Conservation (phyloP, 2,329 filamentous ascomycete species). For the Sclerotinia minor region DNA sequence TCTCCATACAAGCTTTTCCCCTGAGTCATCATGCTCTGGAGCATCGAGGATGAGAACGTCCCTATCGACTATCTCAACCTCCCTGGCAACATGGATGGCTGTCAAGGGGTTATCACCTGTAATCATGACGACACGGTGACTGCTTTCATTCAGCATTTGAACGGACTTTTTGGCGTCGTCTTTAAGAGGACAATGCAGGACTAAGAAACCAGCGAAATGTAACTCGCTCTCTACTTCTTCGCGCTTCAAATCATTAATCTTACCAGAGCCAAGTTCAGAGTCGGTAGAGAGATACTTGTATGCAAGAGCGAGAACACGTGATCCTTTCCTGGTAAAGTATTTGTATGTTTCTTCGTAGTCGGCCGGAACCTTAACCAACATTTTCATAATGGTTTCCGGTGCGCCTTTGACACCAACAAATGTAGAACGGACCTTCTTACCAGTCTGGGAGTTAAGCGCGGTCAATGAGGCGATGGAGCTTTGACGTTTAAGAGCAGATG, state of each 20-base stretch:
- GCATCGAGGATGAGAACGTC: constrained; percentile 94
- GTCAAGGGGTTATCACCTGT: constrained; percentile 97
- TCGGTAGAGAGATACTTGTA: constrained; percentile 89
- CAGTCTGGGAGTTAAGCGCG: constrained; percentile 68
- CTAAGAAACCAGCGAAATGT: constrained; percentile 90
- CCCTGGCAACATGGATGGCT: constrained; percentile 88
- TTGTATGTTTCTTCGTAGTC: constrained; percentile 99
- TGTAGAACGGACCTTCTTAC: constrained; percentile 76
- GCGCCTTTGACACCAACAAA: constrained; percentile 97
- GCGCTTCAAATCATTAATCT: constrained; percentile 90
- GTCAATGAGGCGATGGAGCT: constrained; percentile 87
- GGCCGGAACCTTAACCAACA: constrained; percentile 77
- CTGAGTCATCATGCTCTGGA: constrained; percentile 82
- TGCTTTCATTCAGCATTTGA: constrained; percentile 97
- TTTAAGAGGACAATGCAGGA: constrained; percentile 93
- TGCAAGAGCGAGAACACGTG: constrained; percentile 86
- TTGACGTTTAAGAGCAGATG: constrained; percentile 91
- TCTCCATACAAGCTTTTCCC: constrained; percentile 85
- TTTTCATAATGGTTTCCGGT: constrained; percentile 93
- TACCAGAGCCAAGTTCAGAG: constrained; percentile 75
- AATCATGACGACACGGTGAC: constrained; percentile 98
- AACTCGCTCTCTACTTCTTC: constrained; percentile 86
- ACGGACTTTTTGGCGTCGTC: constrained; percentile 93
- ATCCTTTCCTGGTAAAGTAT: constrained; percentile 94
- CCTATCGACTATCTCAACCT: constrained; percentile 96